Base-by-base conservation (phyloP, 345 rosid genomes). In the Durio zibethinus region DNA sequence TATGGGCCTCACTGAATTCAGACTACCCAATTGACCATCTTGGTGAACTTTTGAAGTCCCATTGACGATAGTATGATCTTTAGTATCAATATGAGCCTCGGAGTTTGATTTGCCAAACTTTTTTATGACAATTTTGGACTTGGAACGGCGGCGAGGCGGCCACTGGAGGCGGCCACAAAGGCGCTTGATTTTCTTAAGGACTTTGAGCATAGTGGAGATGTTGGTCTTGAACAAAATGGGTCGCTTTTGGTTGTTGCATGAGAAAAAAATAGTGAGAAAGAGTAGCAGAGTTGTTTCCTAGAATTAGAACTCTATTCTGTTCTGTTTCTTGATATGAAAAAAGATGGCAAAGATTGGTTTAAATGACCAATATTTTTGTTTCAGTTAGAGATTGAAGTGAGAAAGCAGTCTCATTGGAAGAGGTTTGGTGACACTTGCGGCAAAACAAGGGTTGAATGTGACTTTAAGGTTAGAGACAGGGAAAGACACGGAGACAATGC, bases 141-240 rank as follows among this genome's bases (percentile, higher is more conserved):
- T 81, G 36, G 85, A 62, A 18, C 87, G 89, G 80, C 87, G 86
- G 62, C 87, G 90, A 73, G 86, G 79, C 48, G 90, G 92, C 89
- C 95, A 89, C 79, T 87, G 88, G 86, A 93, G 86, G 74, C 89
- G 89, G 78, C 84, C 61, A 76, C 83, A 87, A 77, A 93, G 88
- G 76, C 85, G 84, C 64, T 86, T 78, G 86, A 89, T 79, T 56
- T 83, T 79, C 74, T 66, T 78, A 64, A 89, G 85, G 83, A 87
- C n/a, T 54, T 74, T 84, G 53, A 93, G 74, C 99, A 95, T 93
- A 35, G 75, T 65, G 54, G 80, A 73, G 60, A 75, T 78, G 29
- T 40, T 77, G 72, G 48, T 45, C 11, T n/a, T 23, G 31, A 75
- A 67, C 77, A 27, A 48, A 80, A 77, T 52, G 38, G 76, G 77